These are phyloP conservation scores for Phytomonas sp. DNA, from an alignment of 208 protist genomes.

Conservation along the genomic window DNA sequence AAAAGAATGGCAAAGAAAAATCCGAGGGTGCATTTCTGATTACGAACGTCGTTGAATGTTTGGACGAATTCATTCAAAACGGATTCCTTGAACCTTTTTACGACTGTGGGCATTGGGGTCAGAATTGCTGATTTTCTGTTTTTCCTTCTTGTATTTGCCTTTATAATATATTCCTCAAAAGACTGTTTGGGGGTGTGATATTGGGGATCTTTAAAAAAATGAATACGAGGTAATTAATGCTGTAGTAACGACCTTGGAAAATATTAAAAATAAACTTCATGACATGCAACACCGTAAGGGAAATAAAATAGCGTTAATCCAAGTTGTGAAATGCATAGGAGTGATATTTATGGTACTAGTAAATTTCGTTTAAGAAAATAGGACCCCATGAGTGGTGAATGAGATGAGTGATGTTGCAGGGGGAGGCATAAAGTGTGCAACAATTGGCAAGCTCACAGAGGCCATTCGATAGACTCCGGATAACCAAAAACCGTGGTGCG, in stretches of 20 bases:
- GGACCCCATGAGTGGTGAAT: neutral
- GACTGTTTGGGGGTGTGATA: no score
- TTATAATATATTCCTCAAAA: neutral
- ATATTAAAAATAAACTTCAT: neutral
- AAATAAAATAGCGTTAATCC: neutral
- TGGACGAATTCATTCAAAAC: conserved; percentile 19
- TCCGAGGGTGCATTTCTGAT: conserved; percentile 17
- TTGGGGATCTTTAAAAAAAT: no score
- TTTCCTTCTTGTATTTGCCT: neutral
- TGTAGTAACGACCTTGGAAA: neutral
- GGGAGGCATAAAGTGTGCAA: conserved; percentile 4
- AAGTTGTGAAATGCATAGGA: neutral
- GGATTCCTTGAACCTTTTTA: conserved; percentile 10
- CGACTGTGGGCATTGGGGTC: neutral
- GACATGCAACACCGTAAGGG: neutral
- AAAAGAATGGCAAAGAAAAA: conserved; percentile 65
- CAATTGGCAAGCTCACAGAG: neutral
- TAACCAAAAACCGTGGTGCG: conserved; percentile 4
- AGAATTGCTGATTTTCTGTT: neutral
- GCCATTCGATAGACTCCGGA: neutral
- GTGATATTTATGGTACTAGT: neutral
- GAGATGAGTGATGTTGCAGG: conserved; percentile 5
- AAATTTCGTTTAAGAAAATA: neutral
- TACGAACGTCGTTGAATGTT: conserved; percentile 30
- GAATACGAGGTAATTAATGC: neutral